Conservation (phyloP, 1,284 basidiomycete species). For the Apiotrichum sp. region DNA sequence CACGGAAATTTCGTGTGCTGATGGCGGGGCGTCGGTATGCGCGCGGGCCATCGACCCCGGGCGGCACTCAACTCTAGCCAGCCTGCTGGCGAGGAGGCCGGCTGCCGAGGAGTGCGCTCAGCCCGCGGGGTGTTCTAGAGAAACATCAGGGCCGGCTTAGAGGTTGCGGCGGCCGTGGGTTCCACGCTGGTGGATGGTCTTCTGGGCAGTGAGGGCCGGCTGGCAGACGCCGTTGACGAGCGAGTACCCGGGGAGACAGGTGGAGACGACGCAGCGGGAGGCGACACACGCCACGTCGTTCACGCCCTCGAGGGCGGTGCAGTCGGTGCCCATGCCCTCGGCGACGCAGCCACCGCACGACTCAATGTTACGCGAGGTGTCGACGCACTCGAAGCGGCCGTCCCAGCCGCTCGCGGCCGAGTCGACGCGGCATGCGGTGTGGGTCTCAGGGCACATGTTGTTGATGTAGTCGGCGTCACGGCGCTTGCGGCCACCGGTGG, state of each 20-base stretch:
- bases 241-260: conserved; percentile 12
- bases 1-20: too few species aligned
- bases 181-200: too few species aligned
- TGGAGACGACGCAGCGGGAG: conserved; percentile 14
- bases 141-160: too few species aligned
- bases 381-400: conserved; percentile 19
- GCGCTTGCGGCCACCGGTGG: conserved; percentile 3
- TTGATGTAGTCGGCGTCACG: conserved; percentile 1
- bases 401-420: neutral
- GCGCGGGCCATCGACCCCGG: too few species aligned
- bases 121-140: too few species aligned
- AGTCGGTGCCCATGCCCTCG: conserved; percentile 59
- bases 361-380: conserved; percentile 17
- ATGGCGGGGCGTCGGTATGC: too few species aligned
- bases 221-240: conserved; percentile 5
- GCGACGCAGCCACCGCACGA: conserved; percentile 63
- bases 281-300: conserved; percentile 15
- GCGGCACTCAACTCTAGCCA: too few species aligned
- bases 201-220: too few species aligned
- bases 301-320: conserved; percentile 57
- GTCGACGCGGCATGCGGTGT: conserved; percentile 14
- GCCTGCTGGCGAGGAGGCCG: too few species aligned
- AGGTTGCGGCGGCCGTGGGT: too few species aligned
- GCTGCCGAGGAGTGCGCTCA: too few species aligned
- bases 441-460: conserved; percentile 5